Base-by-base conservation (phyloP, 805 yeast species). In the Ogataea paradorogensis region DNA sequence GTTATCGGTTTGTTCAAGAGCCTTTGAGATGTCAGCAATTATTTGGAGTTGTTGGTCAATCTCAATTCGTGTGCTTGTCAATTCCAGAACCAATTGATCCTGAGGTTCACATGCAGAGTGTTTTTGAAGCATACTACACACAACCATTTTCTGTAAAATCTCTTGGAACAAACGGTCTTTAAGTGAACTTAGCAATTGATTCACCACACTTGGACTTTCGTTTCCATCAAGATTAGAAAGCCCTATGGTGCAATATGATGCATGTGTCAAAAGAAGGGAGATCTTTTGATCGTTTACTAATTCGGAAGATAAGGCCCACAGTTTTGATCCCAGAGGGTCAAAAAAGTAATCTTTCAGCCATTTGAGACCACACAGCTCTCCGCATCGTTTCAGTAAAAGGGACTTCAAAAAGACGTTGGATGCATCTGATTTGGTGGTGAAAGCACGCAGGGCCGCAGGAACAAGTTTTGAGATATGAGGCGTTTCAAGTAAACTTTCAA, bases 351-450 rank as follows among this genome's bases (percentile, higher is more conserved):
- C 9, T 10, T 20, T 18, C 15, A 37, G 15, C 13, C 25, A n/a
- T 11, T 16, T 32, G 9, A 40, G 25, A 11, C 22, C 21, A 10
- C 23, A 35, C 23, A 46, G 11, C 35, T 55, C 49, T 5, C 48
- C 38, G 2, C 46, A 24, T 29, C 45, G 41, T 25, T 53, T 56
- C 27, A 50, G 33, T 22, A 45, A 41, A 43, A 59, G 33, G 1
- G 61, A 41, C 32, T 55, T 55, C 43, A 58, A 32, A 18, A 58
- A 52, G 27, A 30, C 24, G 31, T 43, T 48, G 24, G 46, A 29
- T 2, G 51, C 21, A 20, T 27, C 45, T 2, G 30, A 8, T 13
- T 42, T 35, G 27, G 50, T 20, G 15, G 30, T 23, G 18, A 48
- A 26, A 2, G 46, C 27, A 30, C 48, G 46, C 20, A 43, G 26